A percentile compares a stretch with the other conserved stretches of the same genome.
phyloP scores from a whole-genome alignment of 805 yeast species.

The Starmera dryadoides region DNA sequence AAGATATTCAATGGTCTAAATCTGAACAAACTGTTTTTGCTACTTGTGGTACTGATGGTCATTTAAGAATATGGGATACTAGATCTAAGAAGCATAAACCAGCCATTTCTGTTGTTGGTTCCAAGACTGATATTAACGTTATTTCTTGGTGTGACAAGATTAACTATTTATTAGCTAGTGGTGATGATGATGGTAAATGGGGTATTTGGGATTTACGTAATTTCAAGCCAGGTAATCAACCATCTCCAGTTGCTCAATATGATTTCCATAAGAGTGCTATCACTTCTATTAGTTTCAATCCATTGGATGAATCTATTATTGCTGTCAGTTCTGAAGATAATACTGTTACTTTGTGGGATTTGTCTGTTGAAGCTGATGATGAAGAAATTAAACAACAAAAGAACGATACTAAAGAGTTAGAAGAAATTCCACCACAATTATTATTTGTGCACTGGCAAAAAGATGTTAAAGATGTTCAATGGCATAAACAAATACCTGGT shows the following conservation, averaged over 20 bases:
- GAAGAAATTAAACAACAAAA: constrained; percentile 89
- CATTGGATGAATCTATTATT: constrained; percentile 88
- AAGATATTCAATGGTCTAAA: constrained; percentile 95
- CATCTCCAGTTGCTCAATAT: constrained; percentile 86
- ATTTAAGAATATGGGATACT: constrained; percentile 92
- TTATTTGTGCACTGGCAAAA: constrained; percentile 97
- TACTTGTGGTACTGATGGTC: constrained; percentile 90
- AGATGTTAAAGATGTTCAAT: constrained; percentile 94
- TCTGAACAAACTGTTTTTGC: constrained; percentile 92
- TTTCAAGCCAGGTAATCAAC: constrained; percentile 46
- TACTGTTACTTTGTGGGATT: constrained; percentile 96
- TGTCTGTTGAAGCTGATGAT: constrained; percentile 98
- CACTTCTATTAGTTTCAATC: constrained; percentile 91
- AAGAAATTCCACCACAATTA: constrained; percentile 91
- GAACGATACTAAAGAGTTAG: constrained; percentile 68
- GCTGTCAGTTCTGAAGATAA: constrained; percentile 97
- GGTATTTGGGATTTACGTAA: constrained; percentile 96
- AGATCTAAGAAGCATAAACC: constrained; percentile 89
- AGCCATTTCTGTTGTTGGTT: constrained; percentile 76
- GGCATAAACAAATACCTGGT: constrained; percentile 98
- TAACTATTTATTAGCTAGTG: constrained; percentile 83
- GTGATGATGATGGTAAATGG: constrained; percentile 97
- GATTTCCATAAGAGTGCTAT: constrained; percentile 92
- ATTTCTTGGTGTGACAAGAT: constrained; percentile 92
- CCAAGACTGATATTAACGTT: constrained; percentile 83